A percentile compares a stretch with the other conserved stretches of the same genome.
Evolutionary conservation across 2,329 filamentous ascomycete genomes (phyloP).

Genomic region (Cryphonectria japonica): DNA sequence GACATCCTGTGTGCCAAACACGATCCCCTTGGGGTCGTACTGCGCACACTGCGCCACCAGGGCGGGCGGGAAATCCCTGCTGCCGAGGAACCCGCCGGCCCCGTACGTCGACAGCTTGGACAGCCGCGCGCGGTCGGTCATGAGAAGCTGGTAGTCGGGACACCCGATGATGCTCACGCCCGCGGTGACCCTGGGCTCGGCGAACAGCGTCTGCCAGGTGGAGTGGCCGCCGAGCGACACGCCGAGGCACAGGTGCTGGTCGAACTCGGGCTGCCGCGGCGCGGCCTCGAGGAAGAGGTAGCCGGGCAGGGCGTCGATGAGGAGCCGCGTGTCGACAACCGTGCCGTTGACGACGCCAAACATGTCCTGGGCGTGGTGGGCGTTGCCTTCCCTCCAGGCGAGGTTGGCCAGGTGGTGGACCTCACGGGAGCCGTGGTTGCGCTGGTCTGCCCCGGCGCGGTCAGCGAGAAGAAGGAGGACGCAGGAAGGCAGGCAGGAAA

Average conservation of each 20-base stretch:
- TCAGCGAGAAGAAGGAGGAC: not conserved
- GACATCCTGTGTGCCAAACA: slow-evolving; percentile 60
- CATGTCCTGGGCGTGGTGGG: slow-evolving; percentile 89
- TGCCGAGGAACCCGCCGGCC: slow-evolving; percentile 70
- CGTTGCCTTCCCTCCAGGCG: slow-evolving; percentile 79
- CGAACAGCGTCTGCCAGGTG: slow-evolving; percentile 80
- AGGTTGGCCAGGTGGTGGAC: slow-evolving; percentile 72
- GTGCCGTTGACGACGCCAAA: slow-evolving; percentile 76
- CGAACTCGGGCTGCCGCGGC: slow-evolving; percentile 43
- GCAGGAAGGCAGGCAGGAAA: no score
- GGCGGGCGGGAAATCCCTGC: slow-evolving; percentile 72
- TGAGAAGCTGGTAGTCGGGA: slow-evolving; percentile 78
- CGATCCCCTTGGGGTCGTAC: slow-evolving; percentile 75
- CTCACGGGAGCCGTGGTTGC: slow-evolving; percentile 82
- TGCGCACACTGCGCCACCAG: slow-evolving; percentile 66
- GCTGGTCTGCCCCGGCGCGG: slow-evolving; percentile 63
- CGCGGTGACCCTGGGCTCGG: slow-evolving; percentile 77
- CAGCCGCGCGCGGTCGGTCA: slow-evolving; percentile 76
- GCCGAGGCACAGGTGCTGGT: slow-evolving; percentile 76
- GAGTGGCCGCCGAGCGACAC: slow-evolving; percentile 87
- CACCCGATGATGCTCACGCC: slow-evolving; percentile 85
- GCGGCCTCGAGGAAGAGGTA: slow-evolving; percentile 64
- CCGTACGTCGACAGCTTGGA: slow-evolving; percentile 68
- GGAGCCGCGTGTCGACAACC: slow-evolving; percentile 70
- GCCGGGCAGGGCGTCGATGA: slow-evolving; percentile 78